Evolutionary conservation across 352 stramenopile genomes (phyloP).

Genomic region (Globisporangium cystogenes): DNA sequence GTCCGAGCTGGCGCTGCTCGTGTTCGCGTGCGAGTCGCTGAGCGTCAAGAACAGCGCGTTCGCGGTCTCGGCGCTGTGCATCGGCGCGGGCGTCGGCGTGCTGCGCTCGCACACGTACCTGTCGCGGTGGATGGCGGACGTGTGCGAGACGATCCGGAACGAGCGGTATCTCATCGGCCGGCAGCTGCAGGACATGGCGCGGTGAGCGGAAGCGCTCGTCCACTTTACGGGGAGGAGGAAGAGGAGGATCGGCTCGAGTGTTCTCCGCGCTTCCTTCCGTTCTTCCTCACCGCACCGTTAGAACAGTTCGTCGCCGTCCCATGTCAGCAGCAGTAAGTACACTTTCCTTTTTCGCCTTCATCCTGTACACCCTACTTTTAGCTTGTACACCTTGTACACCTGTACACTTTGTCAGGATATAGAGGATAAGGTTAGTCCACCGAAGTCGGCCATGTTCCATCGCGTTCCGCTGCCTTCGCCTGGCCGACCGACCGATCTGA

Average conservation of each 20-base stretch:
- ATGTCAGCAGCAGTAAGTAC: too few relatives aligned
- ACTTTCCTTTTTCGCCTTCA: too few relatives aligned
- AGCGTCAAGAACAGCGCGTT: slow-evolving; percentile 53
- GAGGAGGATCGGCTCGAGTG: too few relatives aligned
- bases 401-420: too few relatives aligned
- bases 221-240: too few relatives aligned
- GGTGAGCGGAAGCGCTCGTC: slow-evolving; percentile 29
- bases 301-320: too few relatives aligned
- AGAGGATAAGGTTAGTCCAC: too few relatives aligned
- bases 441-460: slow-evolving; percentile 1
- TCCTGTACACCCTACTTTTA: too few relatives aligned
- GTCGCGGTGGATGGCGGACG: slow-evolving; percentile 49
- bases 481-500: too few relatives aligned
- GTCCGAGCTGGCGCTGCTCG: slow-evolving; percentile 30
- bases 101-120: slow-evolving; percentile 43
- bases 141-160: slow-evolving; percentile 84
- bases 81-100: slow-evolving; percentile 30
- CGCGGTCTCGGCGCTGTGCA: slow-evolving; percentile 37
- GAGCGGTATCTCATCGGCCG: slow-evolving; percentile 85
- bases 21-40: slow-evolving; percentile 28
- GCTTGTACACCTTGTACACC: too few relatives aligned
- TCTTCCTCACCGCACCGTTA: too few relatives aligned
- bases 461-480: neutral
- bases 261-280: too few relatives aligned
- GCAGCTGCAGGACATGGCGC: slow-evolving; percentile 80